Evolutionary conservation across 2,329 filamentous ascomycete genomes (phyloP).

Genomic region (Trichoderma sp.): DNA sequence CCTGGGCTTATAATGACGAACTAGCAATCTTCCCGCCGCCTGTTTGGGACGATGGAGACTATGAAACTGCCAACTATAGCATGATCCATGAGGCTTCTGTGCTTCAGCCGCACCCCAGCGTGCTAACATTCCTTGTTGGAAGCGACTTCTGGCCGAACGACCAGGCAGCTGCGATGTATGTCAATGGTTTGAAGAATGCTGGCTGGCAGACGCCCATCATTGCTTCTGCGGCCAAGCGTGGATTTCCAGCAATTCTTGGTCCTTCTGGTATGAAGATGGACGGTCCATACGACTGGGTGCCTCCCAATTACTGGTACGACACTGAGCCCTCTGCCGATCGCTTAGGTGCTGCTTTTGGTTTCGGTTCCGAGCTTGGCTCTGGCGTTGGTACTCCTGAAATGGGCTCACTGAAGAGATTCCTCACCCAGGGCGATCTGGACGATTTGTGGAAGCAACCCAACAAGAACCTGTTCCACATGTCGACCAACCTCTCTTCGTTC

Average conservation of each 20-base stretch:
- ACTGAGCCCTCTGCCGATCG: slow-evolving; percentile 40
- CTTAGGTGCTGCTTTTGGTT: slow-evolving; percentile 61
- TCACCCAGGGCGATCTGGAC: slow-evolving; percentile 52
- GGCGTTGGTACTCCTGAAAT: slow-evolving; percentile 64
- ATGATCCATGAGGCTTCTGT: slow-evolving; percentile 62
- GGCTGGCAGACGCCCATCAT: slow-evolving; percentile 61
- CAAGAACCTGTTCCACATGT: slow-evolving; percentile 62
- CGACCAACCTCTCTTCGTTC: slow-evolving; percentile 56
- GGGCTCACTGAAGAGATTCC: slow-evolving; percentile 54
- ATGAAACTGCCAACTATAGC: slow-evolving; percentile 53
- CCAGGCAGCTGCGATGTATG: slow-evolving; percentile 54
- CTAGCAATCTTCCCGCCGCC: slow-evolving; percentile 40
- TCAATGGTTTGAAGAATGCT: slow-evolving; percentile 50
- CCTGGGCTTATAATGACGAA: slow-evolving; percentile 62
- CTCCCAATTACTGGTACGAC: slow-evolving; percentile 65
- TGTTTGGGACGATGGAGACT: slow-evolving; percentile 56
- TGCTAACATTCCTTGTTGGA: slow-evolving; percentile 60
- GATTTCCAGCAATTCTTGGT: slow-evolving; percentile 53
- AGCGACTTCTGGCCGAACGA: slow-evolving; percentile 67
- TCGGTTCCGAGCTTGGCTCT: slow-evolving; percentile 62
- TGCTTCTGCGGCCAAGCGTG: slow-evolving; percentile 57
- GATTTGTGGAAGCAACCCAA: slow-evolving; percentile 58
- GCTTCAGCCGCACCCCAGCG: slow-evolving; percentile 61
- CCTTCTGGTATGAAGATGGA: slow-evolving; percentile 66
- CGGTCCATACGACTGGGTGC: slow-evolving; percentile 67